phyloP scores from a whole-genome alignment of 2,329 filamentous ascomycete genomes.

The Beauveria pseudobassiana region DNA sequence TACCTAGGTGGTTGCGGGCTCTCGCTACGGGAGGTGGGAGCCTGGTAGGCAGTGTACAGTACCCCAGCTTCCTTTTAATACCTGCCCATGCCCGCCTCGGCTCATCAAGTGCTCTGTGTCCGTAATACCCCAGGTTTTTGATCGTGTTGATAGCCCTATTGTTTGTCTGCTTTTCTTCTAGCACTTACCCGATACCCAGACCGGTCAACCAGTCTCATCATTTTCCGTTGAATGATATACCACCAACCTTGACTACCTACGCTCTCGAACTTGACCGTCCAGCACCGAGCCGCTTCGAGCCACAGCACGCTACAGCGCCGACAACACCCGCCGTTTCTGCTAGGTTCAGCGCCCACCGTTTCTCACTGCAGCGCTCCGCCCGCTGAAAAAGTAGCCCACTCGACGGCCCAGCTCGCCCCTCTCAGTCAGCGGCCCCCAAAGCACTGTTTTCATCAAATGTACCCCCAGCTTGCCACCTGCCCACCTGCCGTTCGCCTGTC shows the following conservation, averaged over 20 bases:
- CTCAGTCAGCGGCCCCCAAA: too few relatives aligned
- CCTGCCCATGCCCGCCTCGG: background rate
- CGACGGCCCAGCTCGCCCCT: background rate
- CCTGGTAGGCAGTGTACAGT: too few relatives aligned
- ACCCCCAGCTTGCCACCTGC: background rate
- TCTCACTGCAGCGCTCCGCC: background rate
- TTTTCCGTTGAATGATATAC: background rate
- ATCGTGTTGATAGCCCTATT: background rate
- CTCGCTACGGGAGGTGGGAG: too few relatives aligned
- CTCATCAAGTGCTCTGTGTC: background rate
- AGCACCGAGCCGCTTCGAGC: too few relatives aligned
- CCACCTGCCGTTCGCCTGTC: background rate
- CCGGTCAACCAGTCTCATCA: background rate
- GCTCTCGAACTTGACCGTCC: background rate
- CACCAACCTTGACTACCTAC: background rate
- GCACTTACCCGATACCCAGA: background rate
- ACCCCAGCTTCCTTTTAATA: conserved; percentile 7
- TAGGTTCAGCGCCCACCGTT: background rate
- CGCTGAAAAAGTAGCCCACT: background rate
- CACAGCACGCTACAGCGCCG: background rate
- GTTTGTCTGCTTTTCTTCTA: background rate
- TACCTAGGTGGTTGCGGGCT: too few relatives aligned
- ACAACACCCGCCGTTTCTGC: background rate
- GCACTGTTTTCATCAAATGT: too few relatives aligned
- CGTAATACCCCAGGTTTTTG: conserved; percentile 7